Percentiles rank a stretch among this genome's conserved stretches.
Conservation (phyloP, 2,329 filamentous ascomycete species). For the Berkeleyomyces basicola region DNA sequence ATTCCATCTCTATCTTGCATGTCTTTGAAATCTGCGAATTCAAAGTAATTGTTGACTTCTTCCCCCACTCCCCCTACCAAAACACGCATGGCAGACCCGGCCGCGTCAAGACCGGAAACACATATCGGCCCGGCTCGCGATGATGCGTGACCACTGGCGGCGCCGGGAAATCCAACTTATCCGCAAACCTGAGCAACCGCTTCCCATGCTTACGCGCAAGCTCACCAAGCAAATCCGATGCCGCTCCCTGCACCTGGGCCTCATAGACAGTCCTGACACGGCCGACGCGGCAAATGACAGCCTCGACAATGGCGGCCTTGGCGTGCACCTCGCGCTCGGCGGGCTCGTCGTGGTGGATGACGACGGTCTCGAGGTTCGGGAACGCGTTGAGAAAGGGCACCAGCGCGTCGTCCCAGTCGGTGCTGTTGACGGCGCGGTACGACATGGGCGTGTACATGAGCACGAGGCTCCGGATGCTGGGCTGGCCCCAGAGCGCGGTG, state of each 20-base stretch:
- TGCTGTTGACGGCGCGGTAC: not conserved
- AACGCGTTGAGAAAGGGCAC: constrained; percentile 15
- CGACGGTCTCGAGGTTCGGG: constrained; percentile 14
- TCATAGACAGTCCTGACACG: constrained; percentile 1
- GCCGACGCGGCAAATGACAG: not conserved
- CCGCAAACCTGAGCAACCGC: not conserved
- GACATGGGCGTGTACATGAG: not conserved
- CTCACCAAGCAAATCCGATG: not conserved
- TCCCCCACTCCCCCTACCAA: not conserved
- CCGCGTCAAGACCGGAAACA: not conserved
- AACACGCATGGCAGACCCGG: not conserved
- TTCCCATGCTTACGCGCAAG: not conserved
- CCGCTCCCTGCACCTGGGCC: not conserved
- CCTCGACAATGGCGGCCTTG: not conserved
- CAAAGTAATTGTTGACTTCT: not conserved
- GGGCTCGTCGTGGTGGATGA: constrained; percentile 12
- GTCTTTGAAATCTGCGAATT: too few relatives aligned
- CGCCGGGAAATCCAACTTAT: not conserved
- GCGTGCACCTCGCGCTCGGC: not conserved
- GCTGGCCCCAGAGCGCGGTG: constrained; percentile 1
- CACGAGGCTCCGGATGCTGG: not conserved
- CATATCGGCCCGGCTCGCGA: not conserved
- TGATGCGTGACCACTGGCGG: not conserved
- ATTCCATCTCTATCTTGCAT: too few relatives aligned
- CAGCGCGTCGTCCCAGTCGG: constrained; percentile 5